These are phyloP conservation scores for Aspergillus ellipticus DNA, from an alignment of 495 filamentous ascomycete genomes.

Conservation along the genomic window DNA sequence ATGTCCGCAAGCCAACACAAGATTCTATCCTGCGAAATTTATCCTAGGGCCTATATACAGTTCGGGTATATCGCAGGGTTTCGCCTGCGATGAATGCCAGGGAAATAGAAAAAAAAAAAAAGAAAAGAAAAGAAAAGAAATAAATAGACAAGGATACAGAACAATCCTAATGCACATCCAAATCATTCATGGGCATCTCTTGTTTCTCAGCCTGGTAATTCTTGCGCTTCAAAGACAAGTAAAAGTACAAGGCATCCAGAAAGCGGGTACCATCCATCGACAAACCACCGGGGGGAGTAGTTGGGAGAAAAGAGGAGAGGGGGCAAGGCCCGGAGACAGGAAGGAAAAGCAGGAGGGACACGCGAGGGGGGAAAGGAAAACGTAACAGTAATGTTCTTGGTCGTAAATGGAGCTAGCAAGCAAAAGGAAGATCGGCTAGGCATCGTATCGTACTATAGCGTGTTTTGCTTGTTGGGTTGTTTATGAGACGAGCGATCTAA, in stretches of 20 bases:
- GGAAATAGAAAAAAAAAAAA: constrained; percentile 7
- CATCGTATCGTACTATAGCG: constrained; percentile 32
- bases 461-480: constrained; percentile 39
- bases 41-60: constrained; percentile 24
- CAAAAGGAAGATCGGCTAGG: background rate
- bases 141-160: constrained; percentile 17
- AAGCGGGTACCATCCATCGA: background rate
- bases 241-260: constrained; percentile 32
- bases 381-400: constrained; percentile 23
- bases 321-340: background rate
- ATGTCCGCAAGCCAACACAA: constrained; percentile 5
- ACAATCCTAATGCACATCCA: constrained; percentile 33
- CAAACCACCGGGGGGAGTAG: background rate
- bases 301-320: constrained; percentile 11
- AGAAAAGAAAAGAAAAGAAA: constrained; percentile 11
- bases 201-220: constrained; percentile 30
- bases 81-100: constrained; percentile 15
- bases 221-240: constrained; percentile 21
- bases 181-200: constrained; percentile 36
- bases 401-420: constrained; percentile 16
- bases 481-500: constrained; percentile 23
- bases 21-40: constrained; percentile 20
- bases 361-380: constrained; percentile 10
- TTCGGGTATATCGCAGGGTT: constrained; percentile 19
- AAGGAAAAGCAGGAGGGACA: background rate